phyloP scores from a whole-genome alignment of 352 stramenopile genomes.

The Globisporangium cystogenes region DNA sequence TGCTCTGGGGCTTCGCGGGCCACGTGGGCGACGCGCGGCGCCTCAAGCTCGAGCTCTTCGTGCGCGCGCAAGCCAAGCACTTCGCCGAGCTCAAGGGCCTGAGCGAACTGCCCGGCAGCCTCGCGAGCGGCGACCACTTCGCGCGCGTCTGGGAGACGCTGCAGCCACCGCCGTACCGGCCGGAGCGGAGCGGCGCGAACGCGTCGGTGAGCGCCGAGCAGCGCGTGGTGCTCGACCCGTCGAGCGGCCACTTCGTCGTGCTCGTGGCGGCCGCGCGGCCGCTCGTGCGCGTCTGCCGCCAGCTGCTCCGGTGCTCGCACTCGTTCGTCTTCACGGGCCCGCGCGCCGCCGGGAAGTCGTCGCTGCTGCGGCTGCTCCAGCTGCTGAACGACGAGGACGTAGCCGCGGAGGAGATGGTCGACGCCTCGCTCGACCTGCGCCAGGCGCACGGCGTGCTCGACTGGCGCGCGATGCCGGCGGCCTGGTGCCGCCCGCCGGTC shows the following conservation, averaged over 20 bases:
- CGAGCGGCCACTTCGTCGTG: conserved; percentile 30
- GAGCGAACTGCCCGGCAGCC: conserved; percentile 17
- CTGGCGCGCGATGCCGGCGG: conserved; percentile 31
- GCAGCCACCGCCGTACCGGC: conserved; percentile 3
- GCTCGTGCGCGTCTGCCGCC: conserved; percentile 28
- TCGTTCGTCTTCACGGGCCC: conserved; percentile 47
- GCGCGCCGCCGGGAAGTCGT: conserved; percentile 43
- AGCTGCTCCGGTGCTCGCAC: conserved; percentile 25
- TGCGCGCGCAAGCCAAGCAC: conserved; percentile 34
- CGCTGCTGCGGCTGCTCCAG: conserved; percentile 33
- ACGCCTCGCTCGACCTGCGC: conserved; percentile 39
- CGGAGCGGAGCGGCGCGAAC: not conserved
- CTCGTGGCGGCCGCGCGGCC: conserved; percentile 16
- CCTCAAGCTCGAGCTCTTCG: conserved; percentile 42
- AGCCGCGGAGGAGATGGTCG: conserved; percentile 30
- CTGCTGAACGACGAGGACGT: conserved; percentile 31
- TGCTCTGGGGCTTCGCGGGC: conserved; percentile 42
- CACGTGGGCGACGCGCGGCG: conserved; percentile 32
- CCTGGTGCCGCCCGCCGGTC: conserved; percentile 31
- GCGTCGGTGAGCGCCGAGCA: not conserved
- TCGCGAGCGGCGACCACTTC: conserved; percentile 35
- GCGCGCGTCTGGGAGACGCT: conserved; percentile 30
- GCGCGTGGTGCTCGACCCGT: conserved; percentile 17
- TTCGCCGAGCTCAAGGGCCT: conserved; percentile 27
- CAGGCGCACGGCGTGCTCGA: conserved; percentile 34